Base-by-base conservation (phyloP, 768 basidiomycete genomes). In the Xerocomellus chrysenteron region DNA sequence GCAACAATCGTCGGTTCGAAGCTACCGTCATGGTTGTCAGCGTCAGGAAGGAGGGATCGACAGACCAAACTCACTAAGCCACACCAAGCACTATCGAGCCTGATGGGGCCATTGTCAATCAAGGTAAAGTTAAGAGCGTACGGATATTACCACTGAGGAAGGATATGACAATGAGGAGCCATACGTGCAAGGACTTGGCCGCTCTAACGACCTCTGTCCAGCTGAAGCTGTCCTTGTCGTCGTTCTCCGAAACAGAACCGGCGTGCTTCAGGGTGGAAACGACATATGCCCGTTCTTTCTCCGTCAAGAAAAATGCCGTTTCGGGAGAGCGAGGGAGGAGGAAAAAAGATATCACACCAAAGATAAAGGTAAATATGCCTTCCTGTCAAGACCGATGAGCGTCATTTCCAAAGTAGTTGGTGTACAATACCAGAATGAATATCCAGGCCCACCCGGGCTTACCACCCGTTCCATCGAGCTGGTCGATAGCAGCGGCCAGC, bases 1-100 rank as follows among this genome's bases (percentile, higher is more conserved):
- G 81, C 74, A 7, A 92, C 82, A 69, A 92, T 88, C 7, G 85
- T 44, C 9, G 90, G 90, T 7, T 83, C 75, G 71, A 92, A 92
- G 64, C 89, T 83, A 37, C 50, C 60, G 69, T 59, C 50, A 50
- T 17, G 17, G 13, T 78, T 74, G n/a, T 80, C 41, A 61, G 75
- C 49, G 73, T 72, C 1, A 21, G 77, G 44, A 37, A 76, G 40
- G 12, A 56, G 16, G 4, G 3, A 17, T n/a, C 36, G n/a, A 56
- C 16, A 58, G 24, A 13, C 61, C 55, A 42, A 35, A 39, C 69
- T 54, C 54, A 73, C 72, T 56, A 68, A 30, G 50, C 61, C n/a
- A 72, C 19, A 9, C 68, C 64, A 30, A 45, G 50, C 7, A 66
- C 7, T 16, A 54, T 36, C 7, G 62, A 21, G 0, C 71, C 71